These are phyloP conservation scores for Phanerodontia chrysosporium DNA, from an alignment of 768 basidiomycete genomes.

Conservation along the genomic window DNA sequence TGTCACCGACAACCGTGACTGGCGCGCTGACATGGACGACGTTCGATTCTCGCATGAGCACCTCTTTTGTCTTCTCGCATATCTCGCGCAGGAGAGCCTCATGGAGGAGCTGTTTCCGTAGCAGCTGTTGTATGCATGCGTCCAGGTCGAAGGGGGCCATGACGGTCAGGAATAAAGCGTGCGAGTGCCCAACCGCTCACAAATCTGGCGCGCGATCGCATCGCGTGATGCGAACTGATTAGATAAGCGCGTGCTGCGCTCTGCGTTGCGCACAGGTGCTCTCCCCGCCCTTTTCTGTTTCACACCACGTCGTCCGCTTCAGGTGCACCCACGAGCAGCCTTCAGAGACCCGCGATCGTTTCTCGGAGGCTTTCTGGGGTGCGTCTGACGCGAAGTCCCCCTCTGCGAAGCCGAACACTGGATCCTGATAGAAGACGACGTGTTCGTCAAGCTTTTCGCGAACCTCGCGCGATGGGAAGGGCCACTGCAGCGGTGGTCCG, in stretches of 20 bases:
- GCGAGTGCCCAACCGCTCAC: not conserved
- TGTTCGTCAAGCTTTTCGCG: not conserved
- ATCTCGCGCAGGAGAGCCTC: constrained; percentile 95
- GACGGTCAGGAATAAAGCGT: not conserved
- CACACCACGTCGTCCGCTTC: not conserved
- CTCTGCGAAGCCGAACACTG: not conserved
- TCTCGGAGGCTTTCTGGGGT: not conserved
- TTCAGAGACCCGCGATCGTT: not conserved
- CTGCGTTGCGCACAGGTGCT: too few relatives aligned
- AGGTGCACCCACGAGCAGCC: not conserved
- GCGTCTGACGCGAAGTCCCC: not conserved
- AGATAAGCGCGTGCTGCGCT: not conserved
- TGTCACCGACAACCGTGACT: constrained; percentile 98
- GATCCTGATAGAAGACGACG: not conserved
- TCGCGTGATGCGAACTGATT: not conserved
- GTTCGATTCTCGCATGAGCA: constrained; percentile 97
- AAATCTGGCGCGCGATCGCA: not conserved
- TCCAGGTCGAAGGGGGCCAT: constrained; percentile 87
- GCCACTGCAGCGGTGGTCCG: not conserved
- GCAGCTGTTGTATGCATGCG: constrained; percentile 88
- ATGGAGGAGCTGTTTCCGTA: constrained; percentile 89
- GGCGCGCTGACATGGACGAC: constrained; percentile 96
- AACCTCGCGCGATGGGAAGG: too few relatives aligned
- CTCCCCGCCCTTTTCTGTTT: too few relatives aligned
- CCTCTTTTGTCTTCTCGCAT: constrained; percentile 99